These are phyloP conservation scores for Datura wrightii DNA, from an alignment of 257 asterid species.

Conservation along the genomic window DNA sequence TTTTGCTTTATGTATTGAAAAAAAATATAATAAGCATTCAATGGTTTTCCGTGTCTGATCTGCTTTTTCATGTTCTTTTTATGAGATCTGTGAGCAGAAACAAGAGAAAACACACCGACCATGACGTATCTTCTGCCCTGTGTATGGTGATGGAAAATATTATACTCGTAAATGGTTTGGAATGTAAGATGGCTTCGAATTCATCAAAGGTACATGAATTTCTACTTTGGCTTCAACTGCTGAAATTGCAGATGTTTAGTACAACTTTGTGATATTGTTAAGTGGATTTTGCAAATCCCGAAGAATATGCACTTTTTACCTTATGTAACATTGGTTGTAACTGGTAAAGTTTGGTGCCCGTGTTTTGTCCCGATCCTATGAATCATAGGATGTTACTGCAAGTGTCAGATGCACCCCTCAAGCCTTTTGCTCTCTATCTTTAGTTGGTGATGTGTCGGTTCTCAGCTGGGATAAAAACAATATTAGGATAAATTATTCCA, in stretches of 20 bases:
- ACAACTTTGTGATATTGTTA: not conserved
- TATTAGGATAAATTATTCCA: not conserved
- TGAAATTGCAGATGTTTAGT: slow-evolving; percentile 5
- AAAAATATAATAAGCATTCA: not conserved
- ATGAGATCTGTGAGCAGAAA: slow-evolving; percentile 35
- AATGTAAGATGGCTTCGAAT: slow-evolving; percentile 42
- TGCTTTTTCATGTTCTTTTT: not conserved
- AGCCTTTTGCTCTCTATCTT: not conserved
- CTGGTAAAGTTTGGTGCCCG: not conserved
- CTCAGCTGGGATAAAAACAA: not conserved
- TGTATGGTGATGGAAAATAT: slow-evolving; percentile 40
- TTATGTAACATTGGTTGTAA: not conserved
- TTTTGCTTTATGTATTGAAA: not conserved
- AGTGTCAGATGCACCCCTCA: not conserved
- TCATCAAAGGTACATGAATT: slow-evolving; percentile 38
- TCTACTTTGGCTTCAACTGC: not conserved
- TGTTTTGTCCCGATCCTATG: not conserved
- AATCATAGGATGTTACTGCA: not conserved
- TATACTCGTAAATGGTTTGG: slow-evolving; percentile 40
- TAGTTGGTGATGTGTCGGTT: not conserved
- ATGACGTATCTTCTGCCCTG: slow-evolving; percentile 33
- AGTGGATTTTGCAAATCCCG: not conserved
- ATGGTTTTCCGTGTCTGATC: not conserved
- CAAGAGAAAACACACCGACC: slow-evolving; percentile 32
- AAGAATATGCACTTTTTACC: slow-evolving; percentile 11